phyloP scores from a whole-genome alignment of 176 grass and related monocot genomes.

The Tuctoria greenei region DNA sequence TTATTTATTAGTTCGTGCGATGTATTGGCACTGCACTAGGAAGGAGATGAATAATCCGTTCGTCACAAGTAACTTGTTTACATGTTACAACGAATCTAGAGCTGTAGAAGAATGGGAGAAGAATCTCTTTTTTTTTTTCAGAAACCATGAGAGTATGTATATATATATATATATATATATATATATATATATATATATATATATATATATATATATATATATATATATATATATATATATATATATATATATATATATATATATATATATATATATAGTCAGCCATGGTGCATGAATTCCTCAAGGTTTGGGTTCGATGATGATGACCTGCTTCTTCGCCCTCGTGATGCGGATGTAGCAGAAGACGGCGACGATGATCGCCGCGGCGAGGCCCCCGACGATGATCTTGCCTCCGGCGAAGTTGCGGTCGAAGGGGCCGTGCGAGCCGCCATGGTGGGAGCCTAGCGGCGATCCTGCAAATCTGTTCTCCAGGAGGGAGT shows the following conservation, averaged over 20 bases:
- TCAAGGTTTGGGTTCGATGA: conserved; percentile 44
- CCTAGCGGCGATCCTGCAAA: conserved; percentile 46
- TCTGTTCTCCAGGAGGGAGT: conserved; percentile 43
- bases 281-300: neutral
- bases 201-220: no score
- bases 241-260: no score
- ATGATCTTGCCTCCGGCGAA: conserved; percentile 78
- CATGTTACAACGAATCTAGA: conserved; percentile 38
- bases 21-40: neutral
- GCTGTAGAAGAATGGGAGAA: conserved; percentile 5
- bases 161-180: no score
- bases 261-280: no score
- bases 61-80: conserved; percentile 29
- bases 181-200: no score
- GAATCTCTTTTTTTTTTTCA: neutral
- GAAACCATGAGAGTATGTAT: neutral
- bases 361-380: conserved; percentile 60
- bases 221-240: no score
- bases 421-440: conserved; percentile 60
- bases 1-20: no score
- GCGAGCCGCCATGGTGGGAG: conserved; percentile 20
- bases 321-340: conserved; percentile 38
- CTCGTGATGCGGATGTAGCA: conserved; percentile 90
- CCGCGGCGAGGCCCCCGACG: conserved; percentile 52
- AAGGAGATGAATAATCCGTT: conserved; percentile 18